Evolutionary conservation across 176 grass and related monocot species (phyloP), one percentile per base, ranked within the genome.

Genomic region (Rhynchospora pubera): DNA sequence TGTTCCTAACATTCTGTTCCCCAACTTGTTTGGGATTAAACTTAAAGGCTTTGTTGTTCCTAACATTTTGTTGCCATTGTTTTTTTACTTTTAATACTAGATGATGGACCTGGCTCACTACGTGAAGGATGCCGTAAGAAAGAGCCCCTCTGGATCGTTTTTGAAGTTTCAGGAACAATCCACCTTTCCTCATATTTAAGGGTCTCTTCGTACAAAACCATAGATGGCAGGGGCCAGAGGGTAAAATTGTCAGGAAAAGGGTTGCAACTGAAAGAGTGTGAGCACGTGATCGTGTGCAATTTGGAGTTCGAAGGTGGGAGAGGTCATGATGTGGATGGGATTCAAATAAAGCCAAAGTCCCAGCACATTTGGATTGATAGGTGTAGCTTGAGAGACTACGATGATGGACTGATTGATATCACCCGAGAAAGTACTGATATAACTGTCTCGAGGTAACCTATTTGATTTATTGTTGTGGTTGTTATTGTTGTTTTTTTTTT

Each of bases 331-430:
- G 90, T 95, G 6, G 93, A 95, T n/a, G 93, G 78, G 73, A 56
- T 95, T 65, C 93, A 95, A 82, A 79, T 95, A 85, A 95, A 95
- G 84, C 93, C 93, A 0, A 66, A 39, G 18, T 88, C 93, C 43
- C 67, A 47, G 57, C 9, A 95, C 71, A 87, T 95, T 64, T 95
- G 93, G 93, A 90, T 95, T 48, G 93, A 95, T 65, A 84, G 93
- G 0, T 95, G 93, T 84, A 87, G 82, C 4, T 85, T 95, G 58
- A 78, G 84, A 15, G 90, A 92, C 78, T 95, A 88, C 74, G 93
- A 95, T 84, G 93, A 95, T 75, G 93, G 93, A 2, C 86, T 92
- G 43, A 88, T 95, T 79, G 93, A 95, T 79, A 92, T 95, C 86
- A 95, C 93, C 0, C 63, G 93, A 0, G 84, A 90, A 81, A 95